These are phyloP conservation scores for Cladophialophora bantiana DNA, from an alignment of 2,329 filamentous ascomycete species.

Conservation along the genomic window DNA sequence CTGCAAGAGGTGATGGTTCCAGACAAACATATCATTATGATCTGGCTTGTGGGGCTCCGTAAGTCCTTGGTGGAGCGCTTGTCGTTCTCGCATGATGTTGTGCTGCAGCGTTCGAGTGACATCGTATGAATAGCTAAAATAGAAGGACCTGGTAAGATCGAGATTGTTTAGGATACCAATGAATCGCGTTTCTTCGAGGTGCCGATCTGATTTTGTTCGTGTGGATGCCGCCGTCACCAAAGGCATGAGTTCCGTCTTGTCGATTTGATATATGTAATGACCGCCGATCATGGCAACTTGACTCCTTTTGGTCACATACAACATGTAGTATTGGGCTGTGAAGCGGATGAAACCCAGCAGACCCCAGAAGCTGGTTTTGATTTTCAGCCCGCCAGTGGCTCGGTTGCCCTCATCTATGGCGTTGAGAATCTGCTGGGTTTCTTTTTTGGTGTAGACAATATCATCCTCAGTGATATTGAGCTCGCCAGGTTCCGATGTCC, in stretches of 20 bases:
- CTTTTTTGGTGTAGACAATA: conserved; percentile 87
- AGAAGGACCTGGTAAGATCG: conserved; percentile 89
- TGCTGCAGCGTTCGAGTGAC: conserved; percentile 90
- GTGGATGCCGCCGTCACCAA: conserved; percentile 73
- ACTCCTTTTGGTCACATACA: conserved; percentile 92
- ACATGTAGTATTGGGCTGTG: conserved; percentile 96
- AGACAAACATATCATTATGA: conserved; percentile 96
- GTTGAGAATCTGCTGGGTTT: conserved; percentile 92
- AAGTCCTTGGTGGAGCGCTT: conserved; percentile 70
- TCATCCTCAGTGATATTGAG: conserved; percentile 91
- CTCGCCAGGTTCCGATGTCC: conserved; percentile 79
- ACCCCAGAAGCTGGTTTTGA: conserved; percentile 86
- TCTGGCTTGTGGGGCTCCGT: conserved; percentile 67
- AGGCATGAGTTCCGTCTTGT: conserved; percentile 89
- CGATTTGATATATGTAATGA: conserved; percentile 94
- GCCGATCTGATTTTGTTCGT: conserved; percentile 78
- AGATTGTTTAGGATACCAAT: conserved; percentile 88
- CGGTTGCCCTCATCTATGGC: conserved; percentile 96
- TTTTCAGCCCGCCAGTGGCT: conserved; percentile 83
- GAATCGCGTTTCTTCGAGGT: conserved; percentile 88
- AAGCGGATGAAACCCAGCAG: conserved; percentile 94
- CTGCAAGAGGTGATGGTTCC: conserved; percentile 88
- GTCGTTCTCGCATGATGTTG: conserved; percentile 84
- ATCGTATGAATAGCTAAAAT: conserved; percentile 98
- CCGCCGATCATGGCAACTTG: conserved; percentile 96